phyloP scores from a whole-genome alignment of 2,329 filamentous ascomycete genomes.

The Fusarium ramigenum region DNA sequence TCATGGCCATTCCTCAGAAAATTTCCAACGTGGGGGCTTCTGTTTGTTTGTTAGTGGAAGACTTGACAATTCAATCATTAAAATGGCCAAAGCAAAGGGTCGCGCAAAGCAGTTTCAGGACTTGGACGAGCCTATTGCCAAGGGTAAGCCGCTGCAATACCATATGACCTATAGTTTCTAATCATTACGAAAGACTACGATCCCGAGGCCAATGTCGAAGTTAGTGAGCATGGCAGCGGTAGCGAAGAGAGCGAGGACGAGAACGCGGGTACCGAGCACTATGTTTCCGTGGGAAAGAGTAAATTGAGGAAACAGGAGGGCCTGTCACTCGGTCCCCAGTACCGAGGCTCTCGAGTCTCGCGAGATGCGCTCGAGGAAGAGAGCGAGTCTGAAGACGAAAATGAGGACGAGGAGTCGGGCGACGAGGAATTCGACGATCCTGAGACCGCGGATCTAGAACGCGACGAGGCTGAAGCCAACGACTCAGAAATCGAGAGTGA shows the following conservation, averaged over 20 bases:
- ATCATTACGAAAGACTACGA: slow-evolving; percentile 69
- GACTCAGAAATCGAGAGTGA: slow-evolving; percentile 73
- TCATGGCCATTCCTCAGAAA: slow-evolving; percentile 46
- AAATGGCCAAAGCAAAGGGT: slow-evolving; percentile 63
- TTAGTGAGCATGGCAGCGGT: slow-evolving; percentile 63
- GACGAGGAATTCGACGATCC: slow-evolving; percentile 66
- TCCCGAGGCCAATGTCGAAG: slow-evolving; percentile 73
- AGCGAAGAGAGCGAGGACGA: slow-evolving; percentile 60
- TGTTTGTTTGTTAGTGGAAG: slow-evolving; percentile 6
- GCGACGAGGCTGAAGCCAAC: slow-evolving; percentile 58
- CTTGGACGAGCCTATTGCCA: slow-evolving; percentile 67
- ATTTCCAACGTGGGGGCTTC: slow-evolving; percentile 48
- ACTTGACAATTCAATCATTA: slow-evolving; percentile 36
- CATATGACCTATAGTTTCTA: slow-evolving; percentile 1
- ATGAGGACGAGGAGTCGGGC: slow-evolving; percentile 56
- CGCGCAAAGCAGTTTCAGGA: slow-evolving; percentile 70
- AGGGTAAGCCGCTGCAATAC: slow-evolving; percentile 59
- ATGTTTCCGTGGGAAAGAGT: slow-evolving; percentile 83
- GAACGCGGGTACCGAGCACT: slow-evolving; percentile 82
- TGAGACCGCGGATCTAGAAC: slow-evolving; percentile 62
- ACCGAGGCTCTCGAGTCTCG: slow-evolving; percentile 80
- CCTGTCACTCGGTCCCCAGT: slow-evolving; percentile 77
- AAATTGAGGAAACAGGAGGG: slow-evolving; percentile 80
- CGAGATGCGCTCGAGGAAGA: slow-evolving; percentile 71
- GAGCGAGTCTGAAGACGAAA: slow-evolving; percentile 59